Evolutionary conservation across 2,329 filamentous ascomycete genomes (phyloP), one percentile per base, ranked within the genome.

Genomic region (Epichloe amarillans): DNA sequence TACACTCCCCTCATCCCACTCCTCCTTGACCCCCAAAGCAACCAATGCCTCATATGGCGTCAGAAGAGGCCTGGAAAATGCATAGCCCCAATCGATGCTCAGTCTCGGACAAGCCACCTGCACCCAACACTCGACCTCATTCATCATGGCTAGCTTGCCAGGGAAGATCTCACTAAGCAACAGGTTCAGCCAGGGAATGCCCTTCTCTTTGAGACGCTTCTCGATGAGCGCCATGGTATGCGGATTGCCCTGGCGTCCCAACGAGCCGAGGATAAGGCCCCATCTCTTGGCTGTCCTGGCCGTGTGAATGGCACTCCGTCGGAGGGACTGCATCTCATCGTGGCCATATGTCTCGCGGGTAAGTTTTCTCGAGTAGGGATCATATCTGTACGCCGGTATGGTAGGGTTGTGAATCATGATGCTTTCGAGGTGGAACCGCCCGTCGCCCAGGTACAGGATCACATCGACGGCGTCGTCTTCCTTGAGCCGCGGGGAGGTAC

Each of bases 71-170:
- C 87, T 72, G 1, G 88, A 80, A 63, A 98, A 98, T 0, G 93
- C 93, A 70, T 97, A 97, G 0, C 93, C 93, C 93, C 93, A 98
- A 69, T 98, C 93, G 58, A 98, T 98, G 66, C 91, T 97, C 64
- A 98, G 64, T 47, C 93, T 74, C n/a, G 93, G 93, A 68, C 93
- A 98, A 5, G 93, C 93, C 47, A 98, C 89, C 69, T 98, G 93
- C 39, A 98, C 91, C 93, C 93, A 98, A 60, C 89, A 95, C 63
- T 96, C 91, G 2, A 98, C 87, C 61, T 97, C 91, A 33, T 72
- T 70, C 88, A 98, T 96, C 73, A 93, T 82, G 0, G 88, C 89
- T 57, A 98, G 70, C 70, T 97, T 98, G 0, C 88, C 90, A 0
- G 94, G 93, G 65, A 97, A 96, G 50, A 98, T 97, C 72, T 98